These are phyloP conservation scores for Pichia sp. DNA, from an alignment of 1,139 yeast species.

Conservation along the genomic window DNA sequence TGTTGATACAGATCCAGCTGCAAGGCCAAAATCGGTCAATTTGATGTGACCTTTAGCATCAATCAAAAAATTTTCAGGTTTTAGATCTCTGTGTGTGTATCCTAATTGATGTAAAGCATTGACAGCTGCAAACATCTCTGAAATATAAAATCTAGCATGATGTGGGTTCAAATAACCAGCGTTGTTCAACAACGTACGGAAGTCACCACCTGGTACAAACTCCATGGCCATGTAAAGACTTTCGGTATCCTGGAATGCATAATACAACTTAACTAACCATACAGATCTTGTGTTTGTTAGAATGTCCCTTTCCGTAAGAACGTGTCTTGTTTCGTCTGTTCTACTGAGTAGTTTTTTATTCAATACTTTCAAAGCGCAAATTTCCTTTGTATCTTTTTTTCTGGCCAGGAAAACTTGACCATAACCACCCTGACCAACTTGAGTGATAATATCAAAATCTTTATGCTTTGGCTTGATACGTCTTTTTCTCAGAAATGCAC, in stretches of 20 bases:
- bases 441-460: conserved; percentile 94
- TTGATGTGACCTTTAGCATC: conserved; percentile 95
- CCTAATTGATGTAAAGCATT: conserved; percentile 93
- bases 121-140: conserved; percentile 95
- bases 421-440: conserved; percentile 99
- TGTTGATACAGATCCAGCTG: conserved; percentile 92
- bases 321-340: conserved; percentile 93
- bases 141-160: conserved; percentile 90
- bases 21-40: conserved; percentile 94
- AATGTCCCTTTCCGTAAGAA: conserved; percentile 92
- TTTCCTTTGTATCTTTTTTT: conserved; percentile 90
- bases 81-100: conserved; percentile 93
- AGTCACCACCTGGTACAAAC: conserved; percentile 98
- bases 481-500: conserved; percentile 79
- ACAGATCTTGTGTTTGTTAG: conserved; percentile 91
- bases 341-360: conserved; percentile 83
- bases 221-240: conserved; percentile 97
- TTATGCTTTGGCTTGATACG: conserved; percentile 89
- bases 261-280: conserved; percentile 90
- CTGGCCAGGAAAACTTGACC: conserved; percentile 96
- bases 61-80: conserved; percentile 94
- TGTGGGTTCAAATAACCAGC: conserved; percentile 91
- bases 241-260: conserved; percentile 92
- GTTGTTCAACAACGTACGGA: conserved; percentile 87
- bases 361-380: conserved; percentile 90